These are phyloP conservation scores for Penicillium roqueforti DNA, from an alignment of 495 filamentous ascomycete genomes.

Conservation along the genomic window DNA sequence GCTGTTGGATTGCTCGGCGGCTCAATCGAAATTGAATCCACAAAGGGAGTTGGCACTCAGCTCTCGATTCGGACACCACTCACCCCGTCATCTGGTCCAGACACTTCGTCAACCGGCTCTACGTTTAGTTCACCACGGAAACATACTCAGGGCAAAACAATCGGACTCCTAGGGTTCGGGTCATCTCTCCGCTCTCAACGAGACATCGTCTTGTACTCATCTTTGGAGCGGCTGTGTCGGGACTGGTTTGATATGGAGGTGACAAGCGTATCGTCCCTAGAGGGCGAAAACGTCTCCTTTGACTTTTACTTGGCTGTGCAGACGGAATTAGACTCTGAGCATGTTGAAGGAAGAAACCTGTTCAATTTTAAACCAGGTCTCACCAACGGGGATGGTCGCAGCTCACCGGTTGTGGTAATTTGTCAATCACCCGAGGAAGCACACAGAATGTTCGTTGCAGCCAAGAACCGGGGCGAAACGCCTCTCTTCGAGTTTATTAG, in stretches of 20 bases:
- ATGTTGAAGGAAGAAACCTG: too few species aligned
- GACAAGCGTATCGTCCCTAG: background rate
- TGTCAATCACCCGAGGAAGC: constrained; percentile 29
- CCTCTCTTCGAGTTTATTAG: constrained; percentile 29
- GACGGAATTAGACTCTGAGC: too few species aligned
- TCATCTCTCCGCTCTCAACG: constrained; percentile 9
- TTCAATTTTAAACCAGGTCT: too few species aligned
- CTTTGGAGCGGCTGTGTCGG: constrained; percentile 21
- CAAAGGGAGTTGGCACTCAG: too few species aligned
- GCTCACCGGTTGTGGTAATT: too few species aligned
- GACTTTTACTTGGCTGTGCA: constrained; percentile 28
- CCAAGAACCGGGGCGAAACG: constrained; percentile 9
- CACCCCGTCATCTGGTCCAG: too few species aligned
- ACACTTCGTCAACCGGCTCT: too few species aligned
- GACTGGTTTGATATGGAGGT: constrained; percentile 17
- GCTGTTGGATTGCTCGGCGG: too few species aligned
- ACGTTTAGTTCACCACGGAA: too few species aligned
- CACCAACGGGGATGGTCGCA: too few species aligned
- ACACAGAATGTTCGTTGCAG: constrained; percentile 26
- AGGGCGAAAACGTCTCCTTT: constrained; percentile 2
- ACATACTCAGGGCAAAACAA: constrained; percentile 5
- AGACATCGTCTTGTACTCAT: constrained; percentile 15
- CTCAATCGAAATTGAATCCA: too few species aligned
- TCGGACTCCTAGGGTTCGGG: constrained; percentile 26
- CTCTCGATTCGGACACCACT: too few species aligned